phyloP scores from a whole-genome alignment of 2,329 filamentous ascomycete species.

The Pseudogymnoascus verrucosus region DNA sequence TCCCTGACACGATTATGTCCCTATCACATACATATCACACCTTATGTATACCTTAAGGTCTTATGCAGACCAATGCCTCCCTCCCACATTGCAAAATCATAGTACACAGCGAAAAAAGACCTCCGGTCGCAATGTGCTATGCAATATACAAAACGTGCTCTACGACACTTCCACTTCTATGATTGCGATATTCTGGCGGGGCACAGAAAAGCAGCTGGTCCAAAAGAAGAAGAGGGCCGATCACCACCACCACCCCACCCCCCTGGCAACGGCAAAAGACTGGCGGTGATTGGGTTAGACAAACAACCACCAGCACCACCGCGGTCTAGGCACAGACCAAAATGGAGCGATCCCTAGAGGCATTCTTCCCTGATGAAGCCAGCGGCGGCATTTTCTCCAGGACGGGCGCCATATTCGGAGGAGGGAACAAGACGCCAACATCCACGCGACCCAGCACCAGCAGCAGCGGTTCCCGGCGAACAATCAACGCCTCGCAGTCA shows the following conservation, averaged over 20 bases:
- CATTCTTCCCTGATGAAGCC: slow-evolving; percentile 5
- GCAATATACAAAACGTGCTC: not conserved
- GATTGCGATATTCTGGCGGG: slow-evolving; percentile 5
- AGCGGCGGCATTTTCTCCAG: slow-evolving; percentile 9
- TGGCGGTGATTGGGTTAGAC: not conserved
- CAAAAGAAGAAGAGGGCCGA: not conserved
- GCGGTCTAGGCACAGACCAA: slow-evolving; percentile 7
- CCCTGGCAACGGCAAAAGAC: not conserved
- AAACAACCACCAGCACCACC: slow-evolving; percentile 1
- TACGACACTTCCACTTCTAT: not conserved
- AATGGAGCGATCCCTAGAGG: slow-evolving; percentile 5
- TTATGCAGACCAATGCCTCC: not conserved
- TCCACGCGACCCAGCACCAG: slow-evolving; percentile 24
- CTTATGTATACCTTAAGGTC: not conserved
- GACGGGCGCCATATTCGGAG: slow-evolving; percentile 12
- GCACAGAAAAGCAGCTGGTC: slow-evolving; percentile 1
- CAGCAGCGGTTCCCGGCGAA: slow-evolving; percentile 16
- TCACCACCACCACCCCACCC: not conserved
- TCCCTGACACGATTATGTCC: slow-evolving; percentile 6
- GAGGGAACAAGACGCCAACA: slow-evolving; percentile 21
- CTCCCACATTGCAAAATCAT: not conserved
- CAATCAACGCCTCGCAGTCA: slow-evolving; percentile 16
- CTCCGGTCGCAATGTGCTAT: not conserved
- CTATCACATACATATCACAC: slow-evolving; percentile 2
- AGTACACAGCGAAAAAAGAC: not conserved